phyloP scores from a whole-genome alignment of 192 early-diverging fungal genomes.

The Powellomyces hirtus region DNA sequence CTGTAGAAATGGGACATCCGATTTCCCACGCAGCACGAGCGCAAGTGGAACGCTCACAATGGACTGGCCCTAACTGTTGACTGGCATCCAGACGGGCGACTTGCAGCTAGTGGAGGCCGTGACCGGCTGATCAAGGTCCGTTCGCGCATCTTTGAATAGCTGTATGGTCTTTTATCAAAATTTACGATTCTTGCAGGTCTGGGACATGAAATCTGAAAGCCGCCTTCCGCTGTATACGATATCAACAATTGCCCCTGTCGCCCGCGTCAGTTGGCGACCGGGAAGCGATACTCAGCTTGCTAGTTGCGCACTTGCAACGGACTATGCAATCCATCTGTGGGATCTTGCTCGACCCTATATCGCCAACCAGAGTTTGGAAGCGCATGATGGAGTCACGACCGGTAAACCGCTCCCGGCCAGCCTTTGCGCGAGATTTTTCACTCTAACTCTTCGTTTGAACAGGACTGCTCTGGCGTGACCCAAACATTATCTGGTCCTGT shows the following conservation, averaged over 20 bases:
- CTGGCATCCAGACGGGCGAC: conserved; percentile 67
- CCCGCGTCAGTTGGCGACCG: conserved; percentile 73
- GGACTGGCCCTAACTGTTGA: conserved; percentile 72
- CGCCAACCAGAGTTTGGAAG: conserved; percentile 63
- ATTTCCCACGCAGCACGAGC: conserved; percentile 57
- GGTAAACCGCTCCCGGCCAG: conserved; percentile 32
- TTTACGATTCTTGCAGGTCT: conserved; percentile 46
- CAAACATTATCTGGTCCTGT: conserved; percentile 63
- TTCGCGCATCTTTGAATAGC: background rate
- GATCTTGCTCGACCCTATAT: conserved; percentile 69
- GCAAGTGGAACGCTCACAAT: conserved; percentile 68
- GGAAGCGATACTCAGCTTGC: conserved; percentile 66
- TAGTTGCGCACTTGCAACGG: conserved; percentile 60
- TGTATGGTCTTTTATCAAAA: background rate
- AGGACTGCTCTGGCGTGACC: conserved; percentile 69
- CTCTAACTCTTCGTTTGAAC: background rate
- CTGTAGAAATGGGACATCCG: conserved; percentile 77
- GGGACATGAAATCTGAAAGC: conserved; percentile 68
- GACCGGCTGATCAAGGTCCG: conserved; percentile 74
- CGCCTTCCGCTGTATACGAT: conserved; percentile 58
- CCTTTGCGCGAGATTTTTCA: background rate
- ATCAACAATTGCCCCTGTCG: conserved; percentile 63
- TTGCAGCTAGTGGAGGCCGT: conserved; percentile 73
- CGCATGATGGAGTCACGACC: conserved; percentile 69
- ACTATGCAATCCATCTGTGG: conserved; percentile 69